phyloP scores from a whole-genome alignment of 179 eudicot species.

The Amaranthus tricolor region DNA sequence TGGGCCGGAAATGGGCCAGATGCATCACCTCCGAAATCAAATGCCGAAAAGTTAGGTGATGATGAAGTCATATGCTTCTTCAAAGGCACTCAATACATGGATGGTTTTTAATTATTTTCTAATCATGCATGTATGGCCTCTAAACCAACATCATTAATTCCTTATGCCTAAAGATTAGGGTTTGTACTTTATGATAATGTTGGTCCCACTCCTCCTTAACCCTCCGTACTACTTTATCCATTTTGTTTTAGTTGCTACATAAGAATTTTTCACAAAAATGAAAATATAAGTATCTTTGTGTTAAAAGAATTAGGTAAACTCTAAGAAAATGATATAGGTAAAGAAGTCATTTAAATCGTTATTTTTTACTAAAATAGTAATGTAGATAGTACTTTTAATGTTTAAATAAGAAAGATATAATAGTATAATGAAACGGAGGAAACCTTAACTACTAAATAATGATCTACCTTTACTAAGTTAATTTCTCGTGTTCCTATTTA shows the following conservation, averaged over 20 bases:
- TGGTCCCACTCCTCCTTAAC: constrained; percentile 12
- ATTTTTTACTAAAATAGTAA: too few species aligned
- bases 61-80: constrained; percentile 27
- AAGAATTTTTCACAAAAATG: too few species aligned
- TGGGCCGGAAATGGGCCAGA: constrained; percentile 13
- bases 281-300: too few species aligned
- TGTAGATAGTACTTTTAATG: too few species aligned
- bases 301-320: too few species aligned
- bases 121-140: not conserved
- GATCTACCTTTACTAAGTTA: constrained; percentile 17
- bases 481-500: too few species aligned
- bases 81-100: constrained; percentile 25
- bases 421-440: too few species aligned
- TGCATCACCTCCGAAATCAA: constrained; percentile 20
- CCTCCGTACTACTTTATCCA: too few species aligned
- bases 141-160: constrained; percentile 23
- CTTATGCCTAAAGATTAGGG: constrained; percentile 31
- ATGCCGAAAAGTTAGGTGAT: constrained; percentile 23
- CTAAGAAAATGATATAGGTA: too few species aligned
- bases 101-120: constrained; percentile 1
- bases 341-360: too few species aligned
- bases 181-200: constrained; percentile 2
- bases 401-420: too few species aligned
- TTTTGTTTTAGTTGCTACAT: too few species aligned
- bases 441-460: constrained; percentile 20